Percentiles rank a stretch among this genome's conserved stretches.
phyloP scores from a whole-genome alignment of 306 rosid genomes.

The Heteromeles arbutifolia region DNA sequence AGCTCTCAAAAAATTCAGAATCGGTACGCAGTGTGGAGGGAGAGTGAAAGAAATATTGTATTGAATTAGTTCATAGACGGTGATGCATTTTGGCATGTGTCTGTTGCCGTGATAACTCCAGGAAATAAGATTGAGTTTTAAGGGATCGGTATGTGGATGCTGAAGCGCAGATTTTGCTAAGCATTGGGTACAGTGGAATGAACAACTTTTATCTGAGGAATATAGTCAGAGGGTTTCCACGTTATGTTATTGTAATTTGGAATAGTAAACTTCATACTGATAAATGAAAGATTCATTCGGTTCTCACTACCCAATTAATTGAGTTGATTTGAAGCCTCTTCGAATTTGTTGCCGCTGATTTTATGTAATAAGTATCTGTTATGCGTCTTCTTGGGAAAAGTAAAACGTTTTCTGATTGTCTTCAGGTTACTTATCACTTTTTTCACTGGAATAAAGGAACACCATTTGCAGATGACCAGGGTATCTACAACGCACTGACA shows the following conservation, averaged over 20 bases:
- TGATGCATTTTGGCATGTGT: too few relatives aligned
- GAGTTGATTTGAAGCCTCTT: neutral
- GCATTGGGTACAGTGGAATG: neutral
- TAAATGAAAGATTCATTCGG: neutral
- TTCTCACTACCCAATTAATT: neutral
- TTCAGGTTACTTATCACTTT: slow-evolving; percentile 38
- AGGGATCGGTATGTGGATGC: neutral
- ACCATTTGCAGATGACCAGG: slow-evolving; percentile 45
- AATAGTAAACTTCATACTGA: neutral
- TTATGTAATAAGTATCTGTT: neutral
- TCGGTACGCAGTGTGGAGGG: neutral
- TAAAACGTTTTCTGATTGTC: neutral
- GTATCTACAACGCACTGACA: slow-evolving; percentile 38
- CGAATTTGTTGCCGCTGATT: neutral
- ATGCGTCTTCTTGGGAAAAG: neutral
- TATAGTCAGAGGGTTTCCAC: neutral
- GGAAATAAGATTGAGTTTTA: neutral
- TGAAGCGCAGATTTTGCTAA: neutral
- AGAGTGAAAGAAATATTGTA: neutral
- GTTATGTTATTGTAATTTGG: neutral
- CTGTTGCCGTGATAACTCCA: neutral
- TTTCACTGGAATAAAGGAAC: slow-evolving; percentile 47
- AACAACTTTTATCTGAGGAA: neutral
- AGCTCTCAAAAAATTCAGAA: neutral
- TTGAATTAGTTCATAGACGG: neutral